Base-by-base conservation (phyloP, 805 yeast genomes). In the Candida easanensis region DNA sequence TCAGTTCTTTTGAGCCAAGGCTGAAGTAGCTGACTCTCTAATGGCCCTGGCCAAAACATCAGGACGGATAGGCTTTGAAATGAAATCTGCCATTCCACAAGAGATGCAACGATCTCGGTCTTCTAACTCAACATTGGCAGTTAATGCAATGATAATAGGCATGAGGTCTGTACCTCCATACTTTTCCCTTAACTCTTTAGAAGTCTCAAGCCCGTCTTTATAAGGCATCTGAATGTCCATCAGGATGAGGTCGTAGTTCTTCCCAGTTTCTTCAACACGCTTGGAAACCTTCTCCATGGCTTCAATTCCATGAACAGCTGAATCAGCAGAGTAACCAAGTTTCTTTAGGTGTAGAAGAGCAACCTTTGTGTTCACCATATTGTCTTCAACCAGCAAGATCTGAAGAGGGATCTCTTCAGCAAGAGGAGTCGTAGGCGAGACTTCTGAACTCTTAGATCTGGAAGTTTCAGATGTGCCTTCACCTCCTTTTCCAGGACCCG, bases 181-280 rank as follows among this genome's bases (percentile, higher is more conserved):
- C 20, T 54, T 41, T 36, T 60, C 56, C 33, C 52, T 54, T 33
- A 93, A 87, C 53, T 89, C 96, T 56, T 83, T 82, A 2, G 98
- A 83, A 5, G 95, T 97, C 52, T 88, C 96, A 36, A 91, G 80
- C 21, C 98, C 98, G 6, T 96, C 86, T 69, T 88, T 82, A 3
- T 86, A 90, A 0, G 98, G 99, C 52, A 93, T 73, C 65, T 91
- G 98, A 53, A 91, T 84, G 69, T 91, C 99, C 98, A 91, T 91
- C 36, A 91, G 74, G 26, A 95, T 90, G 48, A 91, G 69, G 61
- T 91, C 97, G 57, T 84, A 88, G 2, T 96, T 97, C 14, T 60
- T 52, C 13, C 66, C 64, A 4, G 57, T 57, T 1, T 54, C 54
- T 16, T 56, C 46, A 4, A 62, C 45, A 5, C 96, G 96, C 44